Percentiles rank a stretch among this genome's conserved stretches.
Conservation (phyloP, 2,329 filamentous ascomycete species). For the Penicillium sp. region DNA sequence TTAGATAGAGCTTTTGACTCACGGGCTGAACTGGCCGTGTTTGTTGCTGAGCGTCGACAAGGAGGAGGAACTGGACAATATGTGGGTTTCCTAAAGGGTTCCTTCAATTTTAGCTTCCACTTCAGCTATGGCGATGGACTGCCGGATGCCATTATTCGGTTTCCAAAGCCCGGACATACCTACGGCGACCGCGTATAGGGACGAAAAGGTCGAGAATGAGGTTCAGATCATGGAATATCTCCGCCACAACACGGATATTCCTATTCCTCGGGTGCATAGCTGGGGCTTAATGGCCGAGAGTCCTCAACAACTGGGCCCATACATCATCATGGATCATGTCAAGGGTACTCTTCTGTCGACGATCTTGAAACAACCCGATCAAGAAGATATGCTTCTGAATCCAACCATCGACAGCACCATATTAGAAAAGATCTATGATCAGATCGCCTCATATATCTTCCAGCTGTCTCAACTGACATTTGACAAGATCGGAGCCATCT, state of each 20-base stretch:
- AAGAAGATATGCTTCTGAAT: conserved; percentile 14
- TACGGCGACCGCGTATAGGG: conserved; percentile 13
- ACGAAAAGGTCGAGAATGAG: conserved; percentile 17
- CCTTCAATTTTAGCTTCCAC: conserved; percentile 18
- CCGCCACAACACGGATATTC: conserved; percentile 15
- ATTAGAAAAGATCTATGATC: conserved; percentile 16
- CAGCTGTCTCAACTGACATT: conserved; percentile 31
- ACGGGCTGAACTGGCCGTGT: conserved; percentile 13
- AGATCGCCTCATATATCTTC: conserved; percentile 22
- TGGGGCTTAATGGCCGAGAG: conserved; percentile 13
- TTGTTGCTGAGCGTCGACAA: conserved; percentile 13
- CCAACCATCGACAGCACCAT: conserved; percentile 13
- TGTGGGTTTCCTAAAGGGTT: conserved; percentile 16
- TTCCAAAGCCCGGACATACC: conserved; percentile 17
- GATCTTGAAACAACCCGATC: conserved; percentile 15
- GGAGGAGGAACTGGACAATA: conserved; percentile 13
- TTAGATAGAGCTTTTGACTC: conserved; percentile 12
- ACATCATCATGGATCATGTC: conserved; percentile 22
- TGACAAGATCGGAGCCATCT: conserved; percentile 32
- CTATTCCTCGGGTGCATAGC: conserved; percentile 17
- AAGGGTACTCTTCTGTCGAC: conserved; percentile 14
- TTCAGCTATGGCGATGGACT: conserved; percentile 16
- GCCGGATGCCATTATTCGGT: conserved; percentile 17
- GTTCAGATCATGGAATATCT: conserved; percentile 20
- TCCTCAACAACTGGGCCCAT: conserved; percentile 17